Conservation (phyloP, 331 rosid species). For the Rosa hybrid region DNA sequence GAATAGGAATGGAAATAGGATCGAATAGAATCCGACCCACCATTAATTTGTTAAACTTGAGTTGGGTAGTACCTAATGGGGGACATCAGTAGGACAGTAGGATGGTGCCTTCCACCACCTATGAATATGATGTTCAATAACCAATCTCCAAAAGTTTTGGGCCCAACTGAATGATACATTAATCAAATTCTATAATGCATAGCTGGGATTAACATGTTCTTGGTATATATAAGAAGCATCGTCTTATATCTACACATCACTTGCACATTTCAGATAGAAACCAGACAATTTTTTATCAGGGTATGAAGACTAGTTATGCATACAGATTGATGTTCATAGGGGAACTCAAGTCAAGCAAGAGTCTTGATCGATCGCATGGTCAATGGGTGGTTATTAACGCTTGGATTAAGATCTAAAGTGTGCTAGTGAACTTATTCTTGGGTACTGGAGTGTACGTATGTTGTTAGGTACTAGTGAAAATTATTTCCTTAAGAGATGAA, state of each 20-base stretch:
- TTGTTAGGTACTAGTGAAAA: neutral
- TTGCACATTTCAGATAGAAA: neutral
- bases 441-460: neutral
- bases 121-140: conserved; percentile 15
- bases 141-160: conserved; percentile 10
- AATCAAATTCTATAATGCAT: neutral
- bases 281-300: neutral
- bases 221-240: neutral
- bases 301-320: neutral
- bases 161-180: conserved; percentile 8
- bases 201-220: neutral
- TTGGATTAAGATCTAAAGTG: neutral
- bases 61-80: conserved; percentile 6
- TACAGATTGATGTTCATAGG: neutral
- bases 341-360: neutral
- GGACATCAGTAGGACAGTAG: neutral
- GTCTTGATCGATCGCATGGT: neutral
- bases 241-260: neutral
- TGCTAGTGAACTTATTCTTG: neutral
- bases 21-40: neutral
- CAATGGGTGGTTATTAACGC: neutral
- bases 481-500: neutral
- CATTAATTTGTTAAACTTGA: neutral
- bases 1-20: neutral
- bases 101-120: conserved; percentile 10